Evolutionary conservation across 331 rosid species (phyloP).

Genomic region (Telfairia occidentalis): DNA sequence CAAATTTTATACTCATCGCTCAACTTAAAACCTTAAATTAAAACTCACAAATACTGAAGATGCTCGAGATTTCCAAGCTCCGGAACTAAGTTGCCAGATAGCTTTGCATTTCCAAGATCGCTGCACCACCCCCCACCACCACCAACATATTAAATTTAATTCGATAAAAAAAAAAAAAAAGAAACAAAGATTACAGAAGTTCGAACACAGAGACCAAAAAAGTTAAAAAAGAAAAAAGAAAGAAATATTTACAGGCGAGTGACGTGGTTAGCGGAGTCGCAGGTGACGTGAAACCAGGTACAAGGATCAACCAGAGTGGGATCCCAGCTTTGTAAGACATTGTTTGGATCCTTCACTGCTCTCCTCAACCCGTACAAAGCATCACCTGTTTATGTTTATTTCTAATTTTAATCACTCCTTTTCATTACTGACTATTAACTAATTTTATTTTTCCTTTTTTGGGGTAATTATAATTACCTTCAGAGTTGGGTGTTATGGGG

Average conservation of each 20-base stretch:
- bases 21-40: background rate
- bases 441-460: too few species aligned
- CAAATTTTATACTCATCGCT: too few species aligned
- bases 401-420: too few species aligned
- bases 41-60: conserved; percentile 68
- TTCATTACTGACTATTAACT: too few species aligned
- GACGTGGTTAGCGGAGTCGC: conserved; percentile 48
- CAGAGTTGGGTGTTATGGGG: conserved; percentile 39
- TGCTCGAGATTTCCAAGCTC: conserved; percentile 62
- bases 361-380: conserved; percentile 71
- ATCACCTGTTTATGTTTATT: conserved; percentile 68
- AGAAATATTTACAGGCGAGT: conserved; percentile 41
- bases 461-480: conserved; percentile 34
- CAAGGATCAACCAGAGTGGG: conserved; percentile 85
- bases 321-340: conserved; percentile 80
- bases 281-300: conserved; percentile 89
- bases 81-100: conserved; percentile 58
- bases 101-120: conserved; percentile 77
- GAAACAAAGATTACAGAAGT: background rate
- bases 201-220: background rate
- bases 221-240: background rate
- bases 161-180: background rate
- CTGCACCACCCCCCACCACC: too few species aligned
- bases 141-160: too few species aligned
- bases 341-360: conserved; percentile 57